Conservation (phyloP, 768 basidiomycete genomes). For the Lactarius tabidus region DNA sequence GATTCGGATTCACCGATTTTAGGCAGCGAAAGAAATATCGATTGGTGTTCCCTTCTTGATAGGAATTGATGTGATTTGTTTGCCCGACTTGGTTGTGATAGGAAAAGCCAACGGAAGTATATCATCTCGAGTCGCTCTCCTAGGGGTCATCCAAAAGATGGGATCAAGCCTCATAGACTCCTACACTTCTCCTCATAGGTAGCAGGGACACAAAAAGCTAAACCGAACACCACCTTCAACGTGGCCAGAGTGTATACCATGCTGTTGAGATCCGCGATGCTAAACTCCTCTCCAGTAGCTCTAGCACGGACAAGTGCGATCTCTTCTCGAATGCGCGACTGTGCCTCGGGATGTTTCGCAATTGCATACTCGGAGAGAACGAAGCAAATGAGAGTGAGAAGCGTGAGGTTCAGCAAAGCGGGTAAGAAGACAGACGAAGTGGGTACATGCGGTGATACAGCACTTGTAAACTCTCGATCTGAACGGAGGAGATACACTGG, state of each 20-base stretch:
- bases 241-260: background rate
- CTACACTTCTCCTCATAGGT: background rate
- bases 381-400: too few species aligned
- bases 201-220: background rate
- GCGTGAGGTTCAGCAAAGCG: too few species aligned
- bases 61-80: conserved; percentile 8
- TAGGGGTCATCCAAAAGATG: background rate
- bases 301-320: background rate
- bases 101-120: conserved; percentile 8
- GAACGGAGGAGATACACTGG: too few species aligned
- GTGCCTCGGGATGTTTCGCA: conserved; percentile 4
- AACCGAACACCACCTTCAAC: background rate
- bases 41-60: conserved; percentile 10
- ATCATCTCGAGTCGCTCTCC: conserved; percentile 5
- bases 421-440: too few species aligned
- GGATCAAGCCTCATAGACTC: conserved; percentile 3
- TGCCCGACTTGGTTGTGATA: conserved; percentile 10
- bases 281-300: background rate
- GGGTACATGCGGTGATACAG: too few species aligned
- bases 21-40: background rate
- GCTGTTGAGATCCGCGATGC: background rate
- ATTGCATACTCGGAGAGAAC: background rate
- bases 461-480: too few species aligned
- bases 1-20: conserved; percentile 7
- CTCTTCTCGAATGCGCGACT: conserved; percentile 21